Percentiles rank a stretch among this genome's conserved stretches.
phyloP scores from a whole-genome alignment of 768 basidiomycete genomes.

The Boletus rubroflammeus region DNA sequence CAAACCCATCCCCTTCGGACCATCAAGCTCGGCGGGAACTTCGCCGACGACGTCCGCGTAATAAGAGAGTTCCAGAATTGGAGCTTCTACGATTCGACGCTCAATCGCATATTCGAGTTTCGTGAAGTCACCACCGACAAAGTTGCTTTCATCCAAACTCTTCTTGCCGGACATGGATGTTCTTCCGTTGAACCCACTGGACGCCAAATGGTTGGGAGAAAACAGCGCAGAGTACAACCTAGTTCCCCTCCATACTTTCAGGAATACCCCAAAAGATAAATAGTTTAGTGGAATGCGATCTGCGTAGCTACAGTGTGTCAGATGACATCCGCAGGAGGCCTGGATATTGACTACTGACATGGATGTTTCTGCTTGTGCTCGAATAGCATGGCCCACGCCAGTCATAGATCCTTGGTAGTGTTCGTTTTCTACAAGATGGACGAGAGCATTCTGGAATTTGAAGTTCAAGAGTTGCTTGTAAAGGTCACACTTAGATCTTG shows the following conservation, averaged over 20 bases:
- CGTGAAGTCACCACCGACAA: conserved; percentile 52
- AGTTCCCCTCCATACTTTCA: conserved; percentile 55
- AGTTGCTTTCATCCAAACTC: conserved; percentile 50
- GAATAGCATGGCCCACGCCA: conserved; percentile 58
- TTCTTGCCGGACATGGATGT: conserved; percentile 17
- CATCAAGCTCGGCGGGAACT: conserved; percentile 46
- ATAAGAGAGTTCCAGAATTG: conserved; percentile 75
- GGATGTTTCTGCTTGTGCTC: conserved; percentile 52
- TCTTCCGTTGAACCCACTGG: conserved; percentile 1
- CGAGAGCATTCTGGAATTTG: conserved; percentile 59
- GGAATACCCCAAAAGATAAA: conserved; percentile 38
- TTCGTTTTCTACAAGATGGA: conserved; percentile 72
- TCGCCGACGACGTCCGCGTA: conserved; percentile 82
- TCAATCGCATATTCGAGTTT: conserved; percentile 84
- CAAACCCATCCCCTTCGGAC: conserved; percentile 29
- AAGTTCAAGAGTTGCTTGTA: conserved; percentile 79
- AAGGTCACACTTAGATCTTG: conserved; percentile 75
- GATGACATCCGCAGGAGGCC: background rate
- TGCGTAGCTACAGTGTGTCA: conserved; percentile 22
- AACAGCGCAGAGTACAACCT: conserved; percentile 40
- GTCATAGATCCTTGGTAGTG: conserved; percentile 68
- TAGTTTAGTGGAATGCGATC: conserved; percentile 31
- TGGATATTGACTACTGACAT: conserved; percentile 11
- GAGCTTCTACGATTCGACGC: conserved; percentile 75
- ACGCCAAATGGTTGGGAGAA: conserved; percentile 7